Evolutionary conservation across 768 basidiomycete species (phyloP).

Genomic region (Lactarius hengduanensis): DNA sequence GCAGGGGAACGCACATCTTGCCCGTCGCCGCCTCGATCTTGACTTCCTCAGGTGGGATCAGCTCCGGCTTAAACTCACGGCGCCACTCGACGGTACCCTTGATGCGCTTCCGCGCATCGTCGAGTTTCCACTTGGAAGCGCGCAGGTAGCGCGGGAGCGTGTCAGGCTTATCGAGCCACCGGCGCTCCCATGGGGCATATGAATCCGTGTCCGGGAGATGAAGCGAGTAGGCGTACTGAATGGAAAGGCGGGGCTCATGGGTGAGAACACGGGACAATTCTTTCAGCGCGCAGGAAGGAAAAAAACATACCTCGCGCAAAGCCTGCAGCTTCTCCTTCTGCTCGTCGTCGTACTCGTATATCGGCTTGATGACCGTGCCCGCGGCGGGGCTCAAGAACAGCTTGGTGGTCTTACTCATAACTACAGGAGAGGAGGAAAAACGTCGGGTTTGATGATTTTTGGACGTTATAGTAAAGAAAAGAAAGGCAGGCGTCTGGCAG

Average conservation of each 20-base stretch:
- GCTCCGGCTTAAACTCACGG: conserved; percentile 78
- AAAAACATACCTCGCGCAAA: conserved; percentile 55
- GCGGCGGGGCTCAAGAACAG: conserved; percentile 57
- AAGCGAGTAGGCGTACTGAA: conserved; percentile 65
- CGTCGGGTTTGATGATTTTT: not conserved
- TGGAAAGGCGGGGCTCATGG: conserved; percentile 33
- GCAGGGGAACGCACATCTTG: conserved; percentile 63
- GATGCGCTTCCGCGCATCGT: conserved; percentile 75
- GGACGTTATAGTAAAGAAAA: not conserved
- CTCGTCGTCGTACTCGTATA: conserved; percentile 59
- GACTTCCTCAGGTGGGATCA: conserved; percentile 79
- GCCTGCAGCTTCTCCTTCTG: conserved; percentile 59
- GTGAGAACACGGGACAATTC: not conserved
- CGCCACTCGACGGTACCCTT: conserved; percentile 82
- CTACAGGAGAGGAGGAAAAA: not conserved
- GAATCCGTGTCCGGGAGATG: conserved; percentile 64
- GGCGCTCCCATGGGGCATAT: conserved; percentile 73
- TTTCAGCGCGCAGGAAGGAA: not conserved
- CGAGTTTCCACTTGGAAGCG: conserved; percentile 79
- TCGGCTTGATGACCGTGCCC: conserved; percentile 52
- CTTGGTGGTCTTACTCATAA: conserved; percentile 43
- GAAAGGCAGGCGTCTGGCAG: not conserved
- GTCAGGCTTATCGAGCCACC: conserved; percentile 70
- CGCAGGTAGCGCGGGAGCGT: conserved; percentile 77
- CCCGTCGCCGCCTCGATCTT: conserved; percentile 80